Evolutionary conservation across 2,329 filamentous ascomycete genomes (phyloP).

Genomic region (Claviceps sp.): DNA sequence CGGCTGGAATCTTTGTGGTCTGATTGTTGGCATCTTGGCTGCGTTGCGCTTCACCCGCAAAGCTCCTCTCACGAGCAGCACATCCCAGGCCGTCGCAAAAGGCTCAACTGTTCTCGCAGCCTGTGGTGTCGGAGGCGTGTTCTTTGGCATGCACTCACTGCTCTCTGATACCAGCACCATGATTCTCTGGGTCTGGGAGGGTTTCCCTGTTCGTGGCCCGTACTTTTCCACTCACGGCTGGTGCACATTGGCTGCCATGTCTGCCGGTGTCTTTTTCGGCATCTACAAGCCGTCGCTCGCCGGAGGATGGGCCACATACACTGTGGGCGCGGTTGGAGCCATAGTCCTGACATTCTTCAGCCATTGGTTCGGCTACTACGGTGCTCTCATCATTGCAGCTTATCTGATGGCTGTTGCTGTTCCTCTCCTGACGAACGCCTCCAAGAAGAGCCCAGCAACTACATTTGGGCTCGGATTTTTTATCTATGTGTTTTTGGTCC

Average conservation of each 20-base stretch:
- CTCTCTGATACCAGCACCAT: slow-evolving; percentile 97
- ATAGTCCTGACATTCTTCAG: slow-evolving; percentile 60
- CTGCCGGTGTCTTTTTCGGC: slow-evolving; percentile 63
- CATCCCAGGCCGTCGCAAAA: slow-evolving; percentile 27
- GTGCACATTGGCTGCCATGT: slow-evolving; percentile 79
- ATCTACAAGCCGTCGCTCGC: slow-evolving; percentile 57
- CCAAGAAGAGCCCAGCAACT: slow-evolving; percentile 60
- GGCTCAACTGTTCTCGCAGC: slow-evolving; percentile 60
- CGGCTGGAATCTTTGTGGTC: slow-evolving; percentile 78
- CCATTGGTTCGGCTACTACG: slow-evolving; percentile 85
- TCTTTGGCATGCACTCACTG: slow-evolving; percentile 85
- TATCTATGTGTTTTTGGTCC: slow-evolving; percentile 81
- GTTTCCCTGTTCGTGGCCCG: slow-evolving; percentile 80
- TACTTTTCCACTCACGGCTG: slow-evolving; percentile 82
- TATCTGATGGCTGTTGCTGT: slow-evolving; percentile 75
- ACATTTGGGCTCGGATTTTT: slow-evolving; percentile 85
- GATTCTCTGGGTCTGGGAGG: slow-evolving; percentile 98
- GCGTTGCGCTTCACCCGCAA: slow-evolving; percentile 62
- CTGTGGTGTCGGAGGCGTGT: slow-evolving; percentile 65
- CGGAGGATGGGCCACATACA: slow-evolving; percentile 68
- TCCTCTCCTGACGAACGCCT: slow-evolving; percentile 60
- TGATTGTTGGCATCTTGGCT: slow-evolving; percentile 63
- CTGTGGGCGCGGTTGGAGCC: slow-evolving; percentile 65
- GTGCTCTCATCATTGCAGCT: slow-evolving; percentile 58
- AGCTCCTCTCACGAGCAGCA: slow-evolving; percentile 33